Evolutionary conservation across 2,329 filamentous ascomycete genomes (phyloP).

Genomic region (Fusarium dlaminii): DNA sequence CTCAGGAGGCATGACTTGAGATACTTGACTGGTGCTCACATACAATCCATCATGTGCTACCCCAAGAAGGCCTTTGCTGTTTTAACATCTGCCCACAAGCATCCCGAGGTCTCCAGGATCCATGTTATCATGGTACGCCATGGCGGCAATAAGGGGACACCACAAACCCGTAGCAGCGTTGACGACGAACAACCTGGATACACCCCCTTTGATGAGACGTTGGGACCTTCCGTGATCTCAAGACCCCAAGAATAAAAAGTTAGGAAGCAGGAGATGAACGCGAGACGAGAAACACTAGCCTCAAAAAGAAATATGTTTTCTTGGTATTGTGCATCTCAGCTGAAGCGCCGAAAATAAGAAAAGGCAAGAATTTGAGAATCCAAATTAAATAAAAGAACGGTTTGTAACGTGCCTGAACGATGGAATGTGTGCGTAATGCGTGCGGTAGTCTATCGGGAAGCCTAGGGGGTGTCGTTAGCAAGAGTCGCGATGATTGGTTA

Average conservation of each 20-base stretch:
- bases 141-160: conserved; percentile 25
- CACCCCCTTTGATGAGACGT: conserved; percentile 26
- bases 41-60: conserved; percentile 31
- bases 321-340: conserved; percentile 9
- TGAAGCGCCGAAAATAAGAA: conserved; percentile 20
- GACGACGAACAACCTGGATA: neutral
- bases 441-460: conserved; percentile 30
- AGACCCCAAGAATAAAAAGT: neutral
- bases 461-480: conserved; percentile 37
- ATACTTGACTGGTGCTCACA: conserved; percentile 23
- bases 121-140: conserved; percentile 25
- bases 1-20: conserved; percentile 25
- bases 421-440: conserved; percentile 39
- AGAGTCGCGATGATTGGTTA: conserved; percentile 37
- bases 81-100: conserved; percentile 21
- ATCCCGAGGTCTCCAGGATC: conserved; percentile 24
- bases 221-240: conserved; percentile 10
- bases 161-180: conserved; percentile 5
- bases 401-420: conserved; percentile 38
- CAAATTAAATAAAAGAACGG: conserved; percentile 28
- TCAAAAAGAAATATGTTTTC: neutral
- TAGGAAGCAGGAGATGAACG: conserved; percentile 11
- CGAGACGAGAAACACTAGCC: conserved; percentile 13
- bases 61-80: conserved; percentile 8
- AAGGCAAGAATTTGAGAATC: conserved; percentile 1